Evolutionary conservation across 352 stramenopile genomes (phyloP), one percentile per base, ranked within the genome.

Genomic region (Phytopythium cucurbitacearum): DNA sequence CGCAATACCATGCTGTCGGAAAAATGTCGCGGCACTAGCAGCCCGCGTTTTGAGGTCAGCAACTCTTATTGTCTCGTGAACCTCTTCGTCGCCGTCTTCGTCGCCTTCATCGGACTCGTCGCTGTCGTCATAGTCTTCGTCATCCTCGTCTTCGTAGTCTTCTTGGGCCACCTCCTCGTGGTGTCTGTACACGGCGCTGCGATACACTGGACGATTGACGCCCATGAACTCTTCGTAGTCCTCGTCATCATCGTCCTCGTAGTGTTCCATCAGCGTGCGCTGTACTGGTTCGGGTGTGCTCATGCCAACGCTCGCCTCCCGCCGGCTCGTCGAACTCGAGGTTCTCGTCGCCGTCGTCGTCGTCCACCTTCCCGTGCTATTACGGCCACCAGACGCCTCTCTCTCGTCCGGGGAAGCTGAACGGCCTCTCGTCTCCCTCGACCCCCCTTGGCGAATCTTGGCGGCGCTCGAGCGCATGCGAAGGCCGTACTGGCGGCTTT

Each of bases 221-320:
- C 21, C 21, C 21, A 28, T 28, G 44, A 65, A 71, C 21, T 76
- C 62, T 3, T 64, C 74, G 33, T 75, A 57, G 2, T 65, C 60
- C 9, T 70, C 57, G n/a, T 77, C 66, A 9, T 79, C 70, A 0
- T 76, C 71, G 9, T 80, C 43, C 9, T 73, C 76, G 7, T 64
- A 69, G 16, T 67, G 65, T 10, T 64, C 64, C 59, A 83, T 59
- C n/a, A 90, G 64, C 51, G 73, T 86, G 34, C 77, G 71, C 43
- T 86, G 80, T 46, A 90, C 73, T 0, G 75, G 72, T 36, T 76
- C 67, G 9, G 80, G 75, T 21, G 80, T 87, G 34, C 62, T 63
- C 10, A 69, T 65, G 0, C 55, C 64, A 21, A 64, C 60, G n/a
- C 49, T 51, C 15, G 32, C 48, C 5, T 28, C 13, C 21, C 40